Conservation (phyloP, 176 grass and related monocot genomes). For the Avena insularis region DNA sequence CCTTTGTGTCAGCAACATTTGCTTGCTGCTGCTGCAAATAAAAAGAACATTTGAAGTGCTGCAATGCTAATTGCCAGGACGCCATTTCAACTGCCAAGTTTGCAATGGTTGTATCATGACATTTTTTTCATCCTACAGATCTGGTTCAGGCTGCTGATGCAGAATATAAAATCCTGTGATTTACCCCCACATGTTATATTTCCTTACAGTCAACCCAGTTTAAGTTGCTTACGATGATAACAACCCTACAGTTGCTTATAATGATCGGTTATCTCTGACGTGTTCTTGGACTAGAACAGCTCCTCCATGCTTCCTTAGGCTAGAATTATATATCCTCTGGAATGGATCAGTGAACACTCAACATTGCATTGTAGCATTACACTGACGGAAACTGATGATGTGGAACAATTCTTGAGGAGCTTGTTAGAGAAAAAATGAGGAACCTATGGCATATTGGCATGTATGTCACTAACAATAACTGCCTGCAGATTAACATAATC, state of each 20-base stretch:
- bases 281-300: neutral
- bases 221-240: neutral
- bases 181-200: neutral
- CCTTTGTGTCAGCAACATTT: too few relatives aligned
- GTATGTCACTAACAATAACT: too few relatives aligned
- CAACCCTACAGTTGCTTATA: neutral
- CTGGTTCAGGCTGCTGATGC: neutral
- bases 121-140: neutral
- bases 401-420: neutral
- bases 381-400: neutral
- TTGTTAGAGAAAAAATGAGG: neutral
- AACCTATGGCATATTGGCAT: too few relatives aligned
- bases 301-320: neutral
- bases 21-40: neutral
- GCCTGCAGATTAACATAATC: neutral
- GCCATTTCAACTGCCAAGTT: neutral
- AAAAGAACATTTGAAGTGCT: neutral
- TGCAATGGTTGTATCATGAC: neutral
- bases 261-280: constrained; percentile 1
- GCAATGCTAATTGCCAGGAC: neutral
- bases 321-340: neutral
- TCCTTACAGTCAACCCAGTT: neutral
- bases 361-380: neutral
- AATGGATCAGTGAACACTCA: neutral
- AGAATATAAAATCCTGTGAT: neutral